A percentile compares a stretch with the other conserved stretches of the same genome.
Evolutionary conservation across 345 rosid species (phyloP).

Genomic region (Eucalyptus tenuipes): DNA sequence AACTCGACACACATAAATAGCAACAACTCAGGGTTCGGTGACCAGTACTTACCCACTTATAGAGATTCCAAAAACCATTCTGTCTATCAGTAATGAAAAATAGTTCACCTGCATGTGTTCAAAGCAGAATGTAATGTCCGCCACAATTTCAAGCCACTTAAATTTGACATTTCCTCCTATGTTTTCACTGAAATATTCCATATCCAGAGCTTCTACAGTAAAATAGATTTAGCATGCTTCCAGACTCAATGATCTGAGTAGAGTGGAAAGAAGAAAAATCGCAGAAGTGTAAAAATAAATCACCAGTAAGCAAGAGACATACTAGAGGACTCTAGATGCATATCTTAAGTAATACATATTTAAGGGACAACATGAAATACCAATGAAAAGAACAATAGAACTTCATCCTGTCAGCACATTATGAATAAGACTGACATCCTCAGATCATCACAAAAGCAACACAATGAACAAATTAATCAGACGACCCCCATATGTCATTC

Average conservation of each 20-base stretch:
- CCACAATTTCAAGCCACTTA: no score
- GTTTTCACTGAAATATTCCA: background rate
- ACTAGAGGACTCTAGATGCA: background rate
- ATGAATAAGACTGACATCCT: background rate
- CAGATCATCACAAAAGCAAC: background rate
- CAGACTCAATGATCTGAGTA: background rate
- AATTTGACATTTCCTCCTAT: background rate
- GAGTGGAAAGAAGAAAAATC: background rate
- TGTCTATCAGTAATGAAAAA: constrained; percentile 68
- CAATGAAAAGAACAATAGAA: background rate
- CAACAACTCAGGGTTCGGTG: background rate
- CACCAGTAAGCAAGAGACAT: background rate
- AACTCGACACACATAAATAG: background rate
- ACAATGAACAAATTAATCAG: background rate
- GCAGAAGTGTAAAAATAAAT: background rate
- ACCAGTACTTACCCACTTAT: constrained; percentile 59
- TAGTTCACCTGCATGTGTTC: constrained; percentile 63
- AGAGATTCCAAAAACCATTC: constrained; percentile 85
- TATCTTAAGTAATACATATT: background rate
- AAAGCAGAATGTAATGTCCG: background rate
- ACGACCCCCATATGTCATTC: background rate
- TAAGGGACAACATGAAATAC: background rate
- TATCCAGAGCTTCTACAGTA: background rate
- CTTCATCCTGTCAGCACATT: background rate
- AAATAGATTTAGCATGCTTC: background rate